Evolutionary conservation across 345 rosid species (phyloP), one percentile per base, ranked within the genome.

Genomic region (Acer negundo): DNA sequence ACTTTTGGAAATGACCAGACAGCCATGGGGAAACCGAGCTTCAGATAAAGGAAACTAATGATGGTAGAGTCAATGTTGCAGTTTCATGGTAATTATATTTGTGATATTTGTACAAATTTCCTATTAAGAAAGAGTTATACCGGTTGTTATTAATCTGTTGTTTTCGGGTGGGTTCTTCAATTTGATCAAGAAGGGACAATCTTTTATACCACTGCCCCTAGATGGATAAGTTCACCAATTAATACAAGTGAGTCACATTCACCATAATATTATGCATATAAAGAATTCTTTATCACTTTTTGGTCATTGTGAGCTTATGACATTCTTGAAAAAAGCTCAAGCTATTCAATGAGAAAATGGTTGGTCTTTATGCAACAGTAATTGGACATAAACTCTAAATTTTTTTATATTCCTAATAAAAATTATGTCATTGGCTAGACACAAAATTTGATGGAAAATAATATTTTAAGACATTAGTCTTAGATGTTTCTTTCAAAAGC

Each of bases 121-220:
- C 26, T 51, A 11, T 71, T 55, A 56, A 53, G 24, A 10, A 22
- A 28, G 22, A 7, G 15, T 56, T 7, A 17, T 22, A 74, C 59
- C 51, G 23, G 22, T 6, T 12, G 8, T 67, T 19, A 64, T 35
- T 73, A 2, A 19, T 59, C 22, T 20, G 23, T 61, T 62, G 38
- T 44, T 28, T 88, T 78, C 81, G 92, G 97, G 98, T 96, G 99
- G 99, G 78, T 84, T 58, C 94, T 96, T 79, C 99, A 96, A 86
- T 97, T 96, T 77, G 97, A 94, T 82, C 77, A 47, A 46, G 92
- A 91, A 85, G 98, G 99, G 77, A 89, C 90, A 47, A 79, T 96
- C 67, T 89, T 88, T 81, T 92, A 96, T 82, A 88, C 97, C 47
- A 94, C 99, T n/a, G 94, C 97, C 20, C 99, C 99, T 24, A 74